Evolutionary conservation across 2,329 filamentous ascomycete species (phyloP).

Genomic region (Colletotrichum lupini): DNA sequence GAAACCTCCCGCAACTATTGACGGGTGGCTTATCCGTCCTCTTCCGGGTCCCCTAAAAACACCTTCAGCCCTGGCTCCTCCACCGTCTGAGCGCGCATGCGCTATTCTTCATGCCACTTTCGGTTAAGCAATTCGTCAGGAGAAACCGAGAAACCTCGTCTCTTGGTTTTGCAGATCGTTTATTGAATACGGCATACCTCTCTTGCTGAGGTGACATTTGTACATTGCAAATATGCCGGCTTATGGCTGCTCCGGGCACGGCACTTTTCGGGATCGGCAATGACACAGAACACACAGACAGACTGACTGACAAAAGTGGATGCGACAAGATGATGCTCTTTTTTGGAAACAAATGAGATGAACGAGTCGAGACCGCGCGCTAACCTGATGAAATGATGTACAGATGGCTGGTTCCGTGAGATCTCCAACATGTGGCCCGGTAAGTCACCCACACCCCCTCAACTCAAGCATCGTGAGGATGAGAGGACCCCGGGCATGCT

Average conservation of each 20-base stretch:
- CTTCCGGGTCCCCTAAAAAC: slow-evolving; percentile 7
- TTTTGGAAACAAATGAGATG: neutral
- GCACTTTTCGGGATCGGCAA: slow-evolving; percentile 13
- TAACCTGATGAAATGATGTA: slow-evolving; percentile 1
- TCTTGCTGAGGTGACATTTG: slow-evolving; percentile 14
- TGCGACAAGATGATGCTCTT: neutral
- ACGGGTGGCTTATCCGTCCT: slow-evolving; percentile 30
- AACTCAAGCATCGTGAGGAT: neutral
- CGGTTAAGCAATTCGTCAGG: slow-evolving; percentile 32
- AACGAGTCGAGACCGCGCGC: slow-evolving; percentile 1
- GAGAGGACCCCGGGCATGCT: neutral
- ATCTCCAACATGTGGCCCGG: slow-evolving; percentile 98
- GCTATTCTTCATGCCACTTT: slow-evolving; percentile 32
- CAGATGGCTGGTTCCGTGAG: slow-evolving; percentile 99
- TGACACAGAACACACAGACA: neutral
- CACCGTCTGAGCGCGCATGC: slow-evolving; percentile 30
- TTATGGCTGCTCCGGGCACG: slow-evolving; percentile 1
- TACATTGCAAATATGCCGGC: neutral
- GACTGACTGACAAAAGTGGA: neutral
- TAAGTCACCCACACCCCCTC: slow-evolving; percentile 43
- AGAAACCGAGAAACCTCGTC: slow-evolving; percentile 18
- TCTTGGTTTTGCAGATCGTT: slow-evolving; percentile 18
- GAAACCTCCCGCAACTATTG: slow-evolving; percentile 23
- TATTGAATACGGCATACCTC: neutral
- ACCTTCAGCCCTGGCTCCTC: slow-evolving; percentile 12